Conservation (phyloP, 1,139 yeast genomes). For the Geotrichum bryndzae region DNA sequence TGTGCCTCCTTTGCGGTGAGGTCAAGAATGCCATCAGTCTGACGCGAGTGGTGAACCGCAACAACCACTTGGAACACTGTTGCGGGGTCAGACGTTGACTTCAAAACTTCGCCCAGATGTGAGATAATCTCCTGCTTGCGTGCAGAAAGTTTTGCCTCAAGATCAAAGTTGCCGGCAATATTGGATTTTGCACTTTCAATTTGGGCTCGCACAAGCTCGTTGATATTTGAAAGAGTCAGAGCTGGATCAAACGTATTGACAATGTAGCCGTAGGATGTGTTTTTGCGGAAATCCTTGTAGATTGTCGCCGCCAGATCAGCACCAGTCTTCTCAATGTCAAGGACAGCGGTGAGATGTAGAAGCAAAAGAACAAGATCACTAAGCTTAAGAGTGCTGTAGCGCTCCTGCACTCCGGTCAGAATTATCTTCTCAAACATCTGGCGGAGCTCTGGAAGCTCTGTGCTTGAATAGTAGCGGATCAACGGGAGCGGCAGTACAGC, state of each 20-base stretch:
- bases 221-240: neutral
- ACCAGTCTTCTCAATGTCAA: neutral
- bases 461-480: neutral
- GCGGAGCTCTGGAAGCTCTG: neutral
- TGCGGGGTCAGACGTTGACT: neutral
- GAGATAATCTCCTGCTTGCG: neutral
- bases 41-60: neutral
- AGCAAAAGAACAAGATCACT: neutral
- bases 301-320: neutral
- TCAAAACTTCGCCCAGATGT: neutral
- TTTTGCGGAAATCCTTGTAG: neutral
- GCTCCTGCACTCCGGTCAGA: neutral
- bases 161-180: neutral
- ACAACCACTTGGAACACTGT: neutral
- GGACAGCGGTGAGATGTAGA: conserved; percentile 2
- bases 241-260: neutral
- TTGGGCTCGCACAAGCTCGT: neutral
- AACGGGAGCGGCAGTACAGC: conserved; percentile 2
- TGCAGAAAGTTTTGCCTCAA: neutral
- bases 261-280: neutral
- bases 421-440: neutral
- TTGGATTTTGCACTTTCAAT: neutral
- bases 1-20: neutral
- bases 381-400: neutral
- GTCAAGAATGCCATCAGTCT: neutral